Evolutionary conservation across 176 grass and related monocot species (phyloP), one percentile per base, ranked within the genome.

Genomic region (Areca catechu): DNA sequence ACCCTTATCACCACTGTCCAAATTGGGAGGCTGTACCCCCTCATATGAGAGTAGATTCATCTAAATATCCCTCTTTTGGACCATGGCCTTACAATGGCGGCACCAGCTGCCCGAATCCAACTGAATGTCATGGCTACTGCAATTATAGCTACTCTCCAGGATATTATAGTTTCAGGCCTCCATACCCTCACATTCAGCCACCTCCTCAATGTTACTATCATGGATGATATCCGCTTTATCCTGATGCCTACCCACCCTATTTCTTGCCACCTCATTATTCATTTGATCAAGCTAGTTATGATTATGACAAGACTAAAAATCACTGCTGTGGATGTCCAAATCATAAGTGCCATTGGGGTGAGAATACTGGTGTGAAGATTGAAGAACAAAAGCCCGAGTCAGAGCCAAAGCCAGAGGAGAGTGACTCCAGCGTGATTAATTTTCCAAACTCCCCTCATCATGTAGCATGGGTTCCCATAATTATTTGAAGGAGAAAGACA

Each of bases 311-410:
- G 67, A 51, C 48, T 20, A 79, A 71, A 53, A 66, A 15, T 60
- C 83, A 84, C 65, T 82, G 77, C 5, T 90, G 91, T 62, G 86
- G 77, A 15, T 96, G 77, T 60, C 63, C 86, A 28, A 87, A 87
- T 71, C 83, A 84, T 79, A n/a, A 67, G 48, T 82, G 68, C 43
- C 68, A 79, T 73, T 58, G 19, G 43, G 68, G 49, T n/a, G 50
- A 87, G 20, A 84, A 59, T 29, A 69, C 19, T 19, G 79, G 51
- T 28, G 48, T 95, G 25, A 90, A 62, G 58, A 90, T 81, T 37
- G 77, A 87, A 51, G 86, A 96, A 57, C 69, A 77, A 43, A 95
- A 75, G 15, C 19, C 27, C 23, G 90, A 84, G 2, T 51, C 18
- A 19, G 47, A 90, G 5, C 55, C 23, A 9, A 81, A 90, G 5